A percentile compares a stretch with the other conserved stretches of the same genome.
Evolutionary conservation across 768 basidiomycete genomes (phyloP).

Genomic region (Boletus vermiculosoides): DNA sequence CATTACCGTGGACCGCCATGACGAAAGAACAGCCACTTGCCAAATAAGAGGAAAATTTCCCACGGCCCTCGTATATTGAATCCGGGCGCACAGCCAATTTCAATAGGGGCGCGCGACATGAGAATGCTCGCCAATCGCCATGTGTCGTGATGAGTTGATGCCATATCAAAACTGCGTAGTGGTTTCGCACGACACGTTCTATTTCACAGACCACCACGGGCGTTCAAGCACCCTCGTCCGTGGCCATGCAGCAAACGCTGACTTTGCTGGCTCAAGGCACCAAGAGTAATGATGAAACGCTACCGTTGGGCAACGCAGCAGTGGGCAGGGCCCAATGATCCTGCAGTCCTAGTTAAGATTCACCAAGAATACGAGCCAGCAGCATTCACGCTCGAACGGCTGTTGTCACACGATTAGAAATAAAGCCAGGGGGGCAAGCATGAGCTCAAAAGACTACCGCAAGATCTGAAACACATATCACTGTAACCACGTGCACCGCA

Average conservation of each 20-base stretch:
- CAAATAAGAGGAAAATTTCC: too few relatives aligned
- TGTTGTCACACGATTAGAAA: neutral
- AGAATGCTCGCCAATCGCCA: too few relatives aligned
- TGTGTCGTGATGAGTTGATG: too few relatives aligned
- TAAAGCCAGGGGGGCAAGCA: neutral
- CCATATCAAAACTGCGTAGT: constrained; percentile 13
- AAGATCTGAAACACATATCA: neutral
- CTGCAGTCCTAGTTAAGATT: neutral
- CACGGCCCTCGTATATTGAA: too few relatives aligned
- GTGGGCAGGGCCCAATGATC: neutral
- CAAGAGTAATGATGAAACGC: neutral
- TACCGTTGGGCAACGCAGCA: too few relatives aligned
- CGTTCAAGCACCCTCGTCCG: neutral
- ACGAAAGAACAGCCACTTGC: too few relatives aligned
- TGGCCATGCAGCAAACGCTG: neutral
- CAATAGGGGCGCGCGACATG: too few relatives aligned
- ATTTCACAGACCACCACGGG: too few relatives aligned
- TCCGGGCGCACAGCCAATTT: too few relatives aligned
- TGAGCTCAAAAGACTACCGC: neutral
- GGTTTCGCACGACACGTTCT: too few relatives aligned
- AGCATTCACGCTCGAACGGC: neutral
- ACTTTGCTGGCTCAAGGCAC: too few relatives aligned
- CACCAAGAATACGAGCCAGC: neutral
- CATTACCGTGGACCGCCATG: too few relatives aligned
- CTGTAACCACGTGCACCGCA: neutral